Evolutionary conservation across 2,329 filamentous ascomycete species (phyloP).

Genomic region (Aspergillus sojae): DNA sequence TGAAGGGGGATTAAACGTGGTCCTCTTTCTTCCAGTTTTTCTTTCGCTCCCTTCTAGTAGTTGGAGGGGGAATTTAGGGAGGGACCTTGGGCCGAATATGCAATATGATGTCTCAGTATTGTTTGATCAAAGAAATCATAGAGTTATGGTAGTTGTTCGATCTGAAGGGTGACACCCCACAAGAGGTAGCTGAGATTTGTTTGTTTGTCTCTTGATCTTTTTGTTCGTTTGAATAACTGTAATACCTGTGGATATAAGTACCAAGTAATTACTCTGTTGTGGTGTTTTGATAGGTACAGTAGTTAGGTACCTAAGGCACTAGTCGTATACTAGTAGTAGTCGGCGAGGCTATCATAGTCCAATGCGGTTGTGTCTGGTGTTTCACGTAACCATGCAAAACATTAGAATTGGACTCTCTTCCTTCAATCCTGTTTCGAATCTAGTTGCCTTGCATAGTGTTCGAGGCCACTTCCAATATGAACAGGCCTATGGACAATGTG

Average conservation of each 20-base stretch:
- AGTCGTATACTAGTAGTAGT: background rate
- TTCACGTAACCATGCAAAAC: background rate
- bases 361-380: background rate
- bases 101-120: background rate
- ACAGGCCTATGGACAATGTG: background rate
- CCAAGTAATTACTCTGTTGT: background rate
- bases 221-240: background rate
- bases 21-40: background rate
- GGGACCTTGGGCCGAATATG: too few species aligned
- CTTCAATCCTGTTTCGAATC: background rate
- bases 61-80: background rate
- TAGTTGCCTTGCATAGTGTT: background rate
- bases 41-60: background rate
- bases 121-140: background rate
- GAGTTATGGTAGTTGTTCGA: background rate
- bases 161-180: background rate
- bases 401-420: background rate
- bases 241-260: background rate
- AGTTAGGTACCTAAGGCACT: background rate
- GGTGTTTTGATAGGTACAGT: background rate
- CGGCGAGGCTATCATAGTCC: background rate
- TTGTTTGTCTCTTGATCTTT: background rate
- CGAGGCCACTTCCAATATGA: background rate
- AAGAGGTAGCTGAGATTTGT: background rate
- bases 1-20: slow-evolving; percentile 1